phyloP scores from a whole-genome alignment of 192 early-diverging fungal species.

The Coemansia sp. region DNA sequence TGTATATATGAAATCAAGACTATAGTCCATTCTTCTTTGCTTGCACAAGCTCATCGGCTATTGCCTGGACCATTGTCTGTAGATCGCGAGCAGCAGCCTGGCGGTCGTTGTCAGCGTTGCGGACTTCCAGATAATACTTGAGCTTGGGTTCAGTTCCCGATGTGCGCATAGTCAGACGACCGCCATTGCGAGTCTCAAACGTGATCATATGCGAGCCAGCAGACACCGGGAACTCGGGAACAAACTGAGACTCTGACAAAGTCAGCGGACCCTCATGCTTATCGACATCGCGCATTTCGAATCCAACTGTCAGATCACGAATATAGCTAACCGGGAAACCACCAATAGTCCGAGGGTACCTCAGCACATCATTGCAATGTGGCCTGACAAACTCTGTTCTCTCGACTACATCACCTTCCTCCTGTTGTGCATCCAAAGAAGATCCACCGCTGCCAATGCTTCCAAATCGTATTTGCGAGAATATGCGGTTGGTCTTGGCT shows the following conservation, averaged over 20 bases:
- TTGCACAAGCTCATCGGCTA: constrained; percentile 51
- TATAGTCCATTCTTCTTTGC: constrained; percentile 33
- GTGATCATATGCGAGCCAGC: constrained; percentile 89
- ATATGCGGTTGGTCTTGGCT: constrained; percentile 69
- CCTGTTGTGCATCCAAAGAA: not conserved
- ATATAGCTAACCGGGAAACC: constrained; percentile 68
- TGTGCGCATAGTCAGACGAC: constrained; percentile 68
- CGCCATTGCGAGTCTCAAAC: constrained; percentile 72
- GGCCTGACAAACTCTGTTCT: constrained; percentile 23
- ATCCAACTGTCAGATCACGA: constrained; percentile 87
- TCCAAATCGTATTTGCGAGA: constrained; percentile 82
- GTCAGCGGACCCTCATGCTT: constrained; percentile 1
- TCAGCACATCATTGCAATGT: constrained; percentile 47
- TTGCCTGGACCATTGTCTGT: constrained; percentile 55
- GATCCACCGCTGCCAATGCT: not conserved
- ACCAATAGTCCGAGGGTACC: constrained; percentile 74
- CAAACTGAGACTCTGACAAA: constrained; percentile 30
- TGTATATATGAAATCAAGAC: no score
- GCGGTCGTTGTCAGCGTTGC: constrained; percentile 46
- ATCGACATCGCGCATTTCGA: constrained; percentile 68
- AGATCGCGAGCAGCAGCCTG: constrained; percentile 54
- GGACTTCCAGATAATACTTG: constrained; percentile 80
- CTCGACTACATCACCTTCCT: constrained; percentile 1
- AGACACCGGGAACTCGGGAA: constrained; percentile 74
- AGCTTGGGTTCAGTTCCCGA: constrained; percentile 92